Evolutionary conservation across 345 rosid genomes (phyloP), one percentile per base, ranked within the genome.

Genomic region (Aquilaria yunnanensis): DNA sequence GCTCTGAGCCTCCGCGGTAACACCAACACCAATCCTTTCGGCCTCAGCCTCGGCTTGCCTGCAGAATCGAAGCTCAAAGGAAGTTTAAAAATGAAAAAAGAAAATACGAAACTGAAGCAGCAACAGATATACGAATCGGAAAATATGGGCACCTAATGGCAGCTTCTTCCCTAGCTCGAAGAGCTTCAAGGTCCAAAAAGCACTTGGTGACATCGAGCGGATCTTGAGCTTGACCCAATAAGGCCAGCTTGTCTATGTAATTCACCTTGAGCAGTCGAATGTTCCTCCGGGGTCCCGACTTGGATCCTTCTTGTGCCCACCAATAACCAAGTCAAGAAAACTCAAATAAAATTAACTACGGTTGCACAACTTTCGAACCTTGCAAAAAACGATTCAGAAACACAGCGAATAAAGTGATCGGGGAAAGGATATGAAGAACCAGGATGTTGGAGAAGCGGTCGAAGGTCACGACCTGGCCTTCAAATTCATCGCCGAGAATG

Each of bases 401-500:
- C 14, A 10, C 47, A 0, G 14, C 14, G 31, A 51, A 30, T 11
- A 45, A 47, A 59, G 47, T 33, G 31, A 48, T 12, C 32, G 47
- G 8, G 23, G 72, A 10, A 75, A 91, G 97, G 97, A 91, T 91
- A 91, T 91, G 92, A 73, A 94, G 87, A 14, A 88, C 83, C 83
- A 94, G 88, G 75, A 90, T 81, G 96, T 94, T 94, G 77, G 96
- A 86, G 61, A 78, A 71, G 61, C 92, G 88, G 75, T 90, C 99
- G 75, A 81, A 94, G 76, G 95, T 82, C 70, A 94, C 75, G 80
- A 94, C 85, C 72, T 86, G 95, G 64, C 83, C 99, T 56, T 88
- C 74, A 82, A 90, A 94, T 70, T 85, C 96, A 63, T 94, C 99
- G n/a, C 99, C 99, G 50, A 88, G 70, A 57, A 83, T 83, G 65